Evolutionary conservation across 2,329 filamentous ascomycete genomes (phyloP).

Genomic region (Phyllosticta paracitricarpa): DNA sequence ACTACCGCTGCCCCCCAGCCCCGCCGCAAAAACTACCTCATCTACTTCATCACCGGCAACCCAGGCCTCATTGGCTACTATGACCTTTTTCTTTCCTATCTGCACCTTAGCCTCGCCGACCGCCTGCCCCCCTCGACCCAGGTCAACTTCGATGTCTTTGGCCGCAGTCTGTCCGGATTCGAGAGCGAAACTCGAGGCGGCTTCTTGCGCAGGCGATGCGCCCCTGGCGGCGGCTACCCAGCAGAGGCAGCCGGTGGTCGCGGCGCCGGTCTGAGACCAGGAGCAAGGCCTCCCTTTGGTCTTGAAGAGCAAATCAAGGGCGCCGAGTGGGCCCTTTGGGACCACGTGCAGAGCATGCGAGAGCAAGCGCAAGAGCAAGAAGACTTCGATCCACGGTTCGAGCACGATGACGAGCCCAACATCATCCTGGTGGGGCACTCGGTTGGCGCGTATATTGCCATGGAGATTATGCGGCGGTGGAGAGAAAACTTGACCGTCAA

Average conservation of each 20-base stretch:
- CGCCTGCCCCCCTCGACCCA: slow-evolving; percentile 11
- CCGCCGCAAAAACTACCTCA: slow-evolving; percentile 32
- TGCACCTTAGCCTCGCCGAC: slow-evolving; percentile 44
- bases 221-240: not conserved
- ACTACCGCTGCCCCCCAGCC: not conserved
- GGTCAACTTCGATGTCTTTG: slow-evolving; percentile 28
- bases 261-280: not conserved
- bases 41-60: slow-evolving; percentile 69
- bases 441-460: slow-evolving; percentile 36
- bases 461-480: slow-evolving; percentile 30
- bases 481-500: slow-evolving; percentile 19
- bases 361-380: not conserved
- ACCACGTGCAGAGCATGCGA: slow-evolving; percentile 23
- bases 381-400: not conserved
- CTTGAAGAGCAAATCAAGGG: slow-evolving; percentile 43
- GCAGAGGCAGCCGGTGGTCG: not conserved
- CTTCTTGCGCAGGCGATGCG: not conserved
- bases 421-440: slow-evolving; percentile 38
- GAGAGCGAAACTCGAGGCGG: slow-evolving; percentile 23
- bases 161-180: slow-evolving; percentile 34
- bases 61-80: slow-evolving; percentile 70
- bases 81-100: slow-evolving; percentile 50
- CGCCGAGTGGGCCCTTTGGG: slow-evolving; percentile 33
- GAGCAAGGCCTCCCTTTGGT: slow-evolving; percentile 25
- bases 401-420: slow-evolving; percentile 3